These are phyloP conservation scores for Phytophthora palmivora DNA, from an alignment of 352 stramenopile genomes.

Conservation along the genomic window DNA sequence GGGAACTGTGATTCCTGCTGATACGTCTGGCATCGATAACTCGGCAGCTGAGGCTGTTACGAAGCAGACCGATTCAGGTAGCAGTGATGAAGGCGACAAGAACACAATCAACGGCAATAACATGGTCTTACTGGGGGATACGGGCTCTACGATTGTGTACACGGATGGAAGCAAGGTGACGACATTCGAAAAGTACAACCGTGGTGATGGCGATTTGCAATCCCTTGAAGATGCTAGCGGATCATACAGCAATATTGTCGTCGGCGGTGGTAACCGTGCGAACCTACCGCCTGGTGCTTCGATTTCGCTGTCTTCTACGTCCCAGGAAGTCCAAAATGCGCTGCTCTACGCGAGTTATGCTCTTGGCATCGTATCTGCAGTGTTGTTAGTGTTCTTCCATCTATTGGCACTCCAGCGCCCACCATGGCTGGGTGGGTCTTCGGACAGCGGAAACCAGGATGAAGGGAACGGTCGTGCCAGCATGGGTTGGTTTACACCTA, in stretches of 20 bases:
- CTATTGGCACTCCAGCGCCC: conserved; percentile 56
- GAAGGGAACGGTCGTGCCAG: conserved; percentile 22
- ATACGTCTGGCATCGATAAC: conserved; percentile 38
- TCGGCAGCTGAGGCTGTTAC: conserved; percentile 33
- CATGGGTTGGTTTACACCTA: conserved; percentile 59
- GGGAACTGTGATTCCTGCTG: conserved; percentile 41
- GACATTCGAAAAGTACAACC: conserved; percentile 50
- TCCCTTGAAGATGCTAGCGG: conserved; percentile 28
- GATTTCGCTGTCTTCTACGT: conserved; percentile 56
- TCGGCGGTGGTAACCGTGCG: conserved; percentile 58
- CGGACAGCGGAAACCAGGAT: conserved; percentile 18
- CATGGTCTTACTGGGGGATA: conserved; percentile 38
- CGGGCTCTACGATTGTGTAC: conserved; percentile 42
- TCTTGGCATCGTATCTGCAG: conserved; percentile 51
- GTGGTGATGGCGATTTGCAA: conserved; percentile 25
- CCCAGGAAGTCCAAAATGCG: conserved; percentile 53
- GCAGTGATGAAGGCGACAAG: conserved; percentile 22
- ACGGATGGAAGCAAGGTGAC: conserved; percentile 42
- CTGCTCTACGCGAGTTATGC: conserved; percentile 58
- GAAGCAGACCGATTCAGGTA: conserved; percentile 30
- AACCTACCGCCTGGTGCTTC: conserved; percentile 61
- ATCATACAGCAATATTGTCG: conserved; percentile 43
- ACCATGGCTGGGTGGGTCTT: conserved; percentile 42
- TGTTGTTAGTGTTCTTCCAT: conserved; percentile 68
- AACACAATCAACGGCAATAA: conserved; percentile 32